Percentiles rank a stretch among this genome's conserved stretches.
Conservation (phyloP, 164 flowering plant genomes). For the Paratinospora sagittata region DNA sequence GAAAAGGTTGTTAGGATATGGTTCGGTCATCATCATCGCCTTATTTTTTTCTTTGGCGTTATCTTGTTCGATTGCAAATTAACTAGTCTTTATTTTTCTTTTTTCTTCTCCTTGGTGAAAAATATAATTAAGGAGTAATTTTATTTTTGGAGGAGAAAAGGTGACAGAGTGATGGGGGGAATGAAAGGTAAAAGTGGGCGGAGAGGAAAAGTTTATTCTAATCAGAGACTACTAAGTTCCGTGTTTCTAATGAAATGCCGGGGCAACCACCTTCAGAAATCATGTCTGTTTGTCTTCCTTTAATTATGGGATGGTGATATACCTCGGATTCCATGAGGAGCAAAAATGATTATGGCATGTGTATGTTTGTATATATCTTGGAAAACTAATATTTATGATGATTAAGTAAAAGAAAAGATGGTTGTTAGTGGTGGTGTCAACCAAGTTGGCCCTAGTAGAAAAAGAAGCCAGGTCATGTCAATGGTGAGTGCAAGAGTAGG, state of each 20-base stretch:
- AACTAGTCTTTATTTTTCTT: not conserved
- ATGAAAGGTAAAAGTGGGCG: not conserved
- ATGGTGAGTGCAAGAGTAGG: not conserved
- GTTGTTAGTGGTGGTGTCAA: not conserved
- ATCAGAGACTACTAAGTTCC: not conserved
- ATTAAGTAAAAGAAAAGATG: not conserved
- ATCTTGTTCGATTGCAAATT: not conserved
- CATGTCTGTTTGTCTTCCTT: no score
- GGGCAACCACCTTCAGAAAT: no score
- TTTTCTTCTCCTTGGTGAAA: not conserved
- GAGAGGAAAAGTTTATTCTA: no score
- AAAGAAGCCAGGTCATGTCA: not conserved
- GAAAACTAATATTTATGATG: not conserved
- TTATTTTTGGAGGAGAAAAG: not conserved
- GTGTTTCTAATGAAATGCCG: conserved; percentile 3
- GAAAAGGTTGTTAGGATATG: conserved; percentile 2
- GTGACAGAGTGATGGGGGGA: not conserved
- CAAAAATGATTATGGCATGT: no score
- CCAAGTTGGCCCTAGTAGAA: not conserved
- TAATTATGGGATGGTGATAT: no score
- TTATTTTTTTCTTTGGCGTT: conserved; percentile 7
- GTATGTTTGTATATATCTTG: not conserved
- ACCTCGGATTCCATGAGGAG: no score
- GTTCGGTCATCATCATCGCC: conserved; percentile 4
- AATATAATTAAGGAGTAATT: not conserved